Base-by-base conservation (phyloP, 805 yeast genomes). In the Wickerhamiella azyma region DNA sequence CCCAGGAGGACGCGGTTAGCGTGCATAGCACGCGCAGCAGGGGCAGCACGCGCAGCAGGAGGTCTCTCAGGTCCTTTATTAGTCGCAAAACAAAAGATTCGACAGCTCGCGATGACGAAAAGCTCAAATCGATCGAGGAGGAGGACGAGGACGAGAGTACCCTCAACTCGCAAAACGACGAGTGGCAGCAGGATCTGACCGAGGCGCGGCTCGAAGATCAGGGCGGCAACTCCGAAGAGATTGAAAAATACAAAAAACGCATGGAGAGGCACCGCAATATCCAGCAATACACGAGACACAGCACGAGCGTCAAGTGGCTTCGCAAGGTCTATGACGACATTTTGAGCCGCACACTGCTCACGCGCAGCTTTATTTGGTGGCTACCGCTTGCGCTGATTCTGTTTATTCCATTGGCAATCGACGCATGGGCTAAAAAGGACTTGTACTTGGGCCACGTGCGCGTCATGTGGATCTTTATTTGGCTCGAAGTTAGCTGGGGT, bases 401-500 rank as follows among this genome's bases (percentile, higher is more conserved):
- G 44, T 64, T 65, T 38, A 51, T 65, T 26, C 69, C 69, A 1
- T 57, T 65, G 16, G 66, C 66, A 1, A 53, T 55, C 13, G 68
- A 67, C 26, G 68, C 66, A 5, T 64, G 64, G 60, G 61, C 52
- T 18, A 50, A 53, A 37, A 36, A 16, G 11, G 48, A 49, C n/a
- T 59, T 65, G 35, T 7, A 38, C 17, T 54, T 65, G 1, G 69
- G 68, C 19, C 49, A 56, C 26, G 57, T 61, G 9, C 54, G 62
- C 2, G 54, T 65, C 18, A 52, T 59, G 57, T 65, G 67, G 67
- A 48, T 65, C 24, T 65, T 65, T 48, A 61, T 65, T 37, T 65
- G 69, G 69, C 54, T 62, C 7, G 69, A 65, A 48, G 61, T 64
- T 19, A 61, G 56, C 26, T 65, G 68, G 69, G 66, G 59, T 8